phyloP scores from a whole-genome alignment of 1,284 basidiomycete genomes.

The Ustilago lituana region DNA sequence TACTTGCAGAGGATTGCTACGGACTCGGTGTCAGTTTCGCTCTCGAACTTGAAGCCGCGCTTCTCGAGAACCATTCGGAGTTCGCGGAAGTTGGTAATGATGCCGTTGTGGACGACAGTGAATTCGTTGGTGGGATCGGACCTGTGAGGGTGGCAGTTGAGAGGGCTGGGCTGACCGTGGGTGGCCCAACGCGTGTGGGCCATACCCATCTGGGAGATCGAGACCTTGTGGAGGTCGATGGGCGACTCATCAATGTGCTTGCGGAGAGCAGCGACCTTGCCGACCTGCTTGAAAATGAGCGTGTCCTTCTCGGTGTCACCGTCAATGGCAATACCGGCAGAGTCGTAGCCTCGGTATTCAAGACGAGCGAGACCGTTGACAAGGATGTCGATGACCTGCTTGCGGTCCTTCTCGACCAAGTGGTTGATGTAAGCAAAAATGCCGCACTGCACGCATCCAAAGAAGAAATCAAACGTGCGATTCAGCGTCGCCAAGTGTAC shows the following conservation, averaged over 20 bases:
- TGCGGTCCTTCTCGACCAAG: slow-evolving; percentile 76
- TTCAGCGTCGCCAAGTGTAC: background rate
- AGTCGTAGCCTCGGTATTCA: slow-evolving; percentile 99
- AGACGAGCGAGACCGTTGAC: slow-evolving; percentile 91
- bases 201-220: slow-evolving; percentile 90
- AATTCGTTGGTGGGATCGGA: slow-evolving; percentile 86
- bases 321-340: slow-evolving; percentile 89
- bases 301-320: slow-evolving; percentile 83
- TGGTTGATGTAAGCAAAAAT: slow-evolving; percentile 68
- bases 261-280: slow-evolving; percentile 93
- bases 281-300: slow-evolving; percentile 96
- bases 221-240: slow-evolving; percentile 83
- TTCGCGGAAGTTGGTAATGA: slow-evolving; percentile 93
- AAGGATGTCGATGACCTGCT: slow-evolving; percentile 90
- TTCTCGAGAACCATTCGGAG: slow-evolving; percentile 93
- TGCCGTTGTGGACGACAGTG: slow-evolving; percentile 96
- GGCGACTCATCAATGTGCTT: slow-evolving; percentile 84
- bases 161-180: slow-evolving; percentile 83
- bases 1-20: slow-evolving; percentile 97
- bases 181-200: slow-evolving; percentile 99
- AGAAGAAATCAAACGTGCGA: background rate
- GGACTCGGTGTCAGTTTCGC: slow-evolving; percentile 97
- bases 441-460: slow-evolving; percentile 55
- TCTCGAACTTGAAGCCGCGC: slow-evolving; percentile 91
- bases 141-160: slow-evolving; percentile 96